Evolutionary conservation across 1,284 basidiomycete genomes (phyloP), one percentile per base, ranked within the genome.

Genomic region (Microstroma glucosiphilum): DNA sequence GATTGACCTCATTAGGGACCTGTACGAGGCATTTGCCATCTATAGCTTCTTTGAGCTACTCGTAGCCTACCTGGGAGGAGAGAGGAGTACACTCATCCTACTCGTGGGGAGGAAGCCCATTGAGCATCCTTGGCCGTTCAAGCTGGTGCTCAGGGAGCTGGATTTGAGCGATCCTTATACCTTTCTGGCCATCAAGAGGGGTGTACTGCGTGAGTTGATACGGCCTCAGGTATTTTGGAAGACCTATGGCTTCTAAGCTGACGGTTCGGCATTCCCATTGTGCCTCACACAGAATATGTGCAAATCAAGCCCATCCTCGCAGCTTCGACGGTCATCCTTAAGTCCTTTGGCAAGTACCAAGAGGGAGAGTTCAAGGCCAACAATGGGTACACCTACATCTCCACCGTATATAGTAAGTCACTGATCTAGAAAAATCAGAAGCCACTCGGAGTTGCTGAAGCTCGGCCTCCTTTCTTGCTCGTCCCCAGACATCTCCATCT

Each of bases 261-360:
- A 51, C 25, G 25, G 26, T 25, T 56, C 61, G 30, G n/a, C 21
- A 57, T 46, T 69, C 15, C 65, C 65, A 30, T 58, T 70, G 41
- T 91, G 30, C 30, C 9, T 9, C 9, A 4, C 30, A 9, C 30
- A 37, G 30, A 98, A 83, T 98, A 98, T 78, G 94, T 97, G 2
- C 92, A 97, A 80, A 84, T 98, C 64, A 98, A 98, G 76, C 94
- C 94, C 0, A 79, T 94, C 0, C 84, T 98, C 0, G 93, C 94
- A 0, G 77, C 89, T 0, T 86, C 85, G 0, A 96, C 91, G 0
- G 82, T 96, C 58, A 83, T 94, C 21, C 84, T 96, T 71, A 98
- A 98, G 79, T 86, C 87, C 0, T 83, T 85, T 1, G 90, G 89
- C 6, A 91, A 88, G 67, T 99, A 90, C 82, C 87, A 89, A 71